Evolutionary conservation across 257 asterid genomes (phyloP), one percentile per base, ranked within the genome.

Genomic region (Verbascum thapsus): DNA sequence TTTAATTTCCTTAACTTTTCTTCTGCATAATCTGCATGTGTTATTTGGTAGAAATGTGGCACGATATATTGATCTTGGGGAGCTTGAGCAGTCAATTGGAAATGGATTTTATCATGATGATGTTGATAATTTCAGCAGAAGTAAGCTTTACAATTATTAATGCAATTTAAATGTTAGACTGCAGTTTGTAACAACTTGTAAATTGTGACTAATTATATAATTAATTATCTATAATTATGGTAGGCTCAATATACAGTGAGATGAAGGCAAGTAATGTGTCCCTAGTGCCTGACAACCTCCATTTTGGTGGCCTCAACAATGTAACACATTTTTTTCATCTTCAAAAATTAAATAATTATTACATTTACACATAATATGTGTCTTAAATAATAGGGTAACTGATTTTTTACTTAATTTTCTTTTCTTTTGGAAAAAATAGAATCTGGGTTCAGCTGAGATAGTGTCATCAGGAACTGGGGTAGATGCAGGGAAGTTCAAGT

Each of bases 1-100:
- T 9, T 22, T 11, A 10, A 23, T 18, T 2, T 13, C 16, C 3
- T 22, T 67, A 38, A 39, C 45, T 10, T 48, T 10, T 11, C 3
- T 11, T 62, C 45, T 15, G 23, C 13, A 64, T 40, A 3, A 13
- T 6, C 5, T 70, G 58, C 42, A 37, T 47, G 63, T 53, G 44
- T 49, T 1, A 13, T 35, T 47, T 37, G 60, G 50, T 45, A 78
- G 67, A 94, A 90, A 64, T 75, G 70, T 59, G 78, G 77, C 34
- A 78, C n/a, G 88, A 75, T 73, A 72, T 65, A 83, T 79, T 47
- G 95, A 86, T 75, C 83, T 90, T 70, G 95, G 94, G 41, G 95
- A 87, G 81, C 95, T 87, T 47, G 94, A 85, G 64, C 88, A 87
- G 64, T 78, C 91, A 10, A 53, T 82, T 59, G 82, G 73, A 66